Evolutionary conservation across 192 early-diverging fungal species (phyloP).

Genomic region (Backusella liffmaniae): DNA sequence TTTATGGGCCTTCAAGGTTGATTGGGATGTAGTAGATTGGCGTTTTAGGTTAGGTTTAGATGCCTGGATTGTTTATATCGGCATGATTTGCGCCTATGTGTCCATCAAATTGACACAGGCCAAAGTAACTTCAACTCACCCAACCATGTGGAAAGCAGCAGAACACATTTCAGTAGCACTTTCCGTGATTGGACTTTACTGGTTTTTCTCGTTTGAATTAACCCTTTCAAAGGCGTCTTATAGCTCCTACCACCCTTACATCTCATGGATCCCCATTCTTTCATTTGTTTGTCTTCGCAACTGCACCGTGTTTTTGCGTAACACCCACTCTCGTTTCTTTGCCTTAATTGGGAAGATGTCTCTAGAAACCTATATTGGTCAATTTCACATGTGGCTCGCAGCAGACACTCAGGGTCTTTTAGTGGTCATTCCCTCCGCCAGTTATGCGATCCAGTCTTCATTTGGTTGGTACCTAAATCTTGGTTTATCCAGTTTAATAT

Average conservation of each 20-base stretch:
- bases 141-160: slow-evolving; percentile 41
- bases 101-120: slow-evolving; percentile 43
- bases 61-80: slow-evolving; percentile 64
- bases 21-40: slow-evolving; percentile 68
- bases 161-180: slow-evolving; percentile 32
- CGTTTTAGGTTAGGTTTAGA: slow-evolving; percentile 71
- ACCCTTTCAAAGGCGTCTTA: slow-evolving; percentile 58
- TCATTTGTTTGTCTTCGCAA: slow-evolving; percentile 70
- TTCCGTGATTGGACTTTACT: slow-evolving; percentile 41
- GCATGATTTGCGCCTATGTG: slow-evolving; percentile 62
- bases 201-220: slow-evolving; percentile 56
- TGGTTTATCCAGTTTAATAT: slow-evolving; percentile 42
- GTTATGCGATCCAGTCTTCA: slow-evolving; percentile 26
- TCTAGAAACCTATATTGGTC: slow-evolving; percentile 76
- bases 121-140: slow-evolving; percentile 22
- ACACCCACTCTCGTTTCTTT: slow-evolving; percentile 54
- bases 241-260: slow-evolving; percentile 65
- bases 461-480: slow-evolving; percentile 53
- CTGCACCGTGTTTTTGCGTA: slow-evolving; percentile 49
- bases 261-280: slow-evolving; percentile 59
- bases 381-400: slow-evolving; percentile 78
- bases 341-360: slow-evolving; percentile 60
- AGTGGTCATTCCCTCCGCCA: slow-evolving; percentile 49
- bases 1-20: slow-evolving; percentile 41
- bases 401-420: slow-evolving; percentile 74